A percentile compares a stretch with the other conserved stretches of the same genome.
Conservation (phyloP, 1,139 yeast species). For the Scheffersomyces cryptocercus region DNA sequence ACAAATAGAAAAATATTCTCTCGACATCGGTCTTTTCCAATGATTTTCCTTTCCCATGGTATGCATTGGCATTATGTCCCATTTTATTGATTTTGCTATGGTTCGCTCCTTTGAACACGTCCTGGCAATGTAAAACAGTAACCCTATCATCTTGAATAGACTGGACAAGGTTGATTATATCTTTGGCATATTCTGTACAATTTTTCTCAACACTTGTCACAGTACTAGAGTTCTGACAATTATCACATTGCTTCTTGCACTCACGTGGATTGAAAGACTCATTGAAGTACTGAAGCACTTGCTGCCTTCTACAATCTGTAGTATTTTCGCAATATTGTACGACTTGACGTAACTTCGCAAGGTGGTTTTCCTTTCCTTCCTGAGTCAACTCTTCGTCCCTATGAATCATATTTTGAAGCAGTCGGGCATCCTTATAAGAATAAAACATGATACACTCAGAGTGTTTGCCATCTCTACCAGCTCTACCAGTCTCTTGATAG, state of each 20-base stretch:
- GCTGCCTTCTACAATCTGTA: slow-evolving; percentile 86
- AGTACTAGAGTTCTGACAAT: slow-evolving; percentile 54
- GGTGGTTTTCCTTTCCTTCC: slow-evolving; percentile 73
- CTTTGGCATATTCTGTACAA: slow-evolving; percentile 65
- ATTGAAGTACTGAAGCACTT: slow-evolving; percentile 86
- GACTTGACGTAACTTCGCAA: slow-evolving; percentile 77
- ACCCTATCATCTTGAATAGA: slow-evolving; percentile 60
- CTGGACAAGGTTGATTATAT: slow-evolving; percentile 60
- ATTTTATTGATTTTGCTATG: slow-evolving; percentile 57
- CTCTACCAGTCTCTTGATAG: slow-evolving; percentile 98
- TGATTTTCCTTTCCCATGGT: slow-evolving; percentile 70
- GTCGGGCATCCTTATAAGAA: slow-evolving; percentile 72
- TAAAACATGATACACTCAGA: slow-evolving; percentile 85
- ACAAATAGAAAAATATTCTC: slow-evolving; percentile 75
- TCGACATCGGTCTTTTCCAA: slow-evolving; percentile 71
- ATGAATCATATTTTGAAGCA: slow-evolving; percentile 73
- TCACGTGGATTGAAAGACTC: slow-evolving; percentile 70
- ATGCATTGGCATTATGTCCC: slow-evolving; percentile 61
- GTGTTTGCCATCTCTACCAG: slow-evolving; percentile 88
- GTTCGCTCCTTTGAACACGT: slow-evolving; percentile 76
- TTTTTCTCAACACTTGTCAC: slow-evolving; percentile 59
- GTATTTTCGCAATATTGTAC: slow-evolving; percentile 89
- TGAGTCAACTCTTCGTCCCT: slow-evolving; percentile 68
- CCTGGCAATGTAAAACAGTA: slow-evolving; percentile 80
- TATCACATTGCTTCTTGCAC: slow-evolving; percentile 82